These are phyloP conservation scores for Tuber calosporum DNA, from an alignment of 495 filamentous ascomycete genomes.

Conservation along the genomic window DNA sequence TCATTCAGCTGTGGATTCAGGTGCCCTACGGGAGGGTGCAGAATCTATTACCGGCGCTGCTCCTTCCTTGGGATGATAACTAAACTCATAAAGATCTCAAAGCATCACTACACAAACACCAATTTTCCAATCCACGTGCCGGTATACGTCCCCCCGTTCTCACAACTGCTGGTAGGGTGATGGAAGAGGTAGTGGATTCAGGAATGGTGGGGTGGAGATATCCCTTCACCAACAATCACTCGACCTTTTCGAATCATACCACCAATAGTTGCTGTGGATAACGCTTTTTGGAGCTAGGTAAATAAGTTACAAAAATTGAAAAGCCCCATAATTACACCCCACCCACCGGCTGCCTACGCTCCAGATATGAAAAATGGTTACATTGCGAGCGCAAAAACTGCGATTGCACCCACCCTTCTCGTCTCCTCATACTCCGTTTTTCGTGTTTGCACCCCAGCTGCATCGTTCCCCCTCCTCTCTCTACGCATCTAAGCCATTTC, in stretches of 20 bases:
- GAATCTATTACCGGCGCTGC: background rate
- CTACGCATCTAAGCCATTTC: background rate
- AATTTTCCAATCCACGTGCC: background rate
- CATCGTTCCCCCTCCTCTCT: slow-evolving; percentile 4
- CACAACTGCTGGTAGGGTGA: too few species aligned
- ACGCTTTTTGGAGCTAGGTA: background rate
- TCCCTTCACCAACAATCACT: background rate
- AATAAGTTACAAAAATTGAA: too few species aligned
- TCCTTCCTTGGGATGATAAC: background rate
- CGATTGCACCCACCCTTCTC: background rate
- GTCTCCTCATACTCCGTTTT: background rate
- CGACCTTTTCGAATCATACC: background rate
- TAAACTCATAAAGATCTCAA: background rate
- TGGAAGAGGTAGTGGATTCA: too few species aligned
- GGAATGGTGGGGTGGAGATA: too few species aligned
- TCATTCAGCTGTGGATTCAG: background rate
- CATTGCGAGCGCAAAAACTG: background rate
- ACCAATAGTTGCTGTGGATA: background rate
- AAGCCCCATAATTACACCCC: background rate
- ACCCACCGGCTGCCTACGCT: background rate
- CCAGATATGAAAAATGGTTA: background rate
- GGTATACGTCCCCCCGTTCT: background rate
- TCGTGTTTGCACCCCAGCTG: background rate
- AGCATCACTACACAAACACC: background rate
- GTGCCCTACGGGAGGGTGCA: background rate